A percentile compares a stretch with the other conserved stretches of the same genome.
phyloP scores from a whole-genome alignment of 2,329 filamentous ascomycete genomes.

The Verticillium klebahnii region DNA sequence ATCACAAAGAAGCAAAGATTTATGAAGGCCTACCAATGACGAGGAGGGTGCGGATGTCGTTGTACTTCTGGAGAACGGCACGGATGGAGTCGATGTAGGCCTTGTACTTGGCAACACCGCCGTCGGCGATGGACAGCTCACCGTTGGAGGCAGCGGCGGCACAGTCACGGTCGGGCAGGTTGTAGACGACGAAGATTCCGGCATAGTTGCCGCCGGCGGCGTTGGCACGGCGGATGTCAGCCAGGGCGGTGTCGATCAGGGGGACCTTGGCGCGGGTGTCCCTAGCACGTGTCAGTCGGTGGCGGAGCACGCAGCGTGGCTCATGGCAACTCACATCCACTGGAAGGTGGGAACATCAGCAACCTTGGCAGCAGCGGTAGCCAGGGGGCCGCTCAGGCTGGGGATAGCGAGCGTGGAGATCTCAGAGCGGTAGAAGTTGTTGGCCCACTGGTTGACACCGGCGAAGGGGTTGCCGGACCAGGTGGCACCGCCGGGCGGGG shows the following conservation, averaged over 20 bases:
- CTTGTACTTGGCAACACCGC: conserved; percentile 50
- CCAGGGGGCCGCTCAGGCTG: conserved; percentile 50
- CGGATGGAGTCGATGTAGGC: conserved; percentile 48
- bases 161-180: conserved; percentile 56
- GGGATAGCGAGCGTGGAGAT: conserved; percentile 55
- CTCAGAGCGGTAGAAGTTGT: conserved; percentile 51
- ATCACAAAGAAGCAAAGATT: background rate
- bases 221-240: conserved; percentile 31
- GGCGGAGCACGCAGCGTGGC: conserved; percentile 5
- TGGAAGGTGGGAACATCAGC: conserved; percentile 49
- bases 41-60: conserved; percentile 37
- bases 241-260: conserved; percentile 39
- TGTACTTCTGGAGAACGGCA: conserved; percentile 33
- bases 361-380: conserved; percentile 45
- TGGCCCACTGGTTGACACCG: conserved; percentile 47
- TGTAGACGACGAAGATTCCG: conserved; percentile 50
- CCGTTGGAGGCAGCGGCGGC: conserved; percentile 51
- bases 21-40: conserved; percentile 30
- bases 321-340: conserved; percentile 37
- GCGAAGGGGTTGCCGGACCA: conserved; percentile 51
- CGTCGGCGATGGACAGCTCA: conserved; percentile 45
- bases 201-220: conserved; percentile 33
- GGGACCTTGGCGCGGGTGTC: conserved; percentile 46
- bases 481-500: conserved; percentile 26
- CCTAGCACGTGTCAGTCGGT: conserved; percentile 22